Conservation (phyloP, 805 yeast species). For the Candida xiaguanensis region DNA sequence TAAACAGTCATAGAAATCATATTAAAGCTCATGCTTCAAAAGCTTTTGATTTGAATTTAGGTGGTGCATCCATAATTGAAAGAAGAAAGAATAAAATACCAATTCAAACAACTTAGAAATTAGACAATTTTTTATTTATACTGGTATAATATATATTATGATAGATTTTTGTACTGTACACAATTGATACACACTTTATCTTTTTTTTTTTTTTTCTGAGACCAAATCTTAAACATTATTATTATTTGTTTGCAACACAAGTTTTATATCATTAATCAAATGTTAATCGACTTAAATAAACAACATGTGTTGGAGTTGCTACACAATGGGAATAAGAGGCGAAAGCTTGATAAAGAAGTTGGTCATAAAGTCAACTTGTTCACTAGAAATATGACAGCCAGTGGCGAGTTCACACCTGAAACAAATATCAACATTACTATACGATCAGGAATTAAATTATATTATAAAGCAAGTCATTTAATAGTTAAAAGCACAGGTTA, state of each 20-base stretch:
- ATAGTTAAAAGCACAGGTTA: conserved; percentile 8
- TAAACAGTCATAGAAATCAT: conserved; percentile 3
- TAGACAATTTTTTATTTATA: neutral
- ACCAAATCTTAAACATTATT: neutral
- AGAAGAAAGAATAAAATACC: conserved; percentile 31
- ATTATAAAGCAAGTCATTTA: neutral
- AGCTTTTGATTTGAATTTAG: conserved; percentile 44
- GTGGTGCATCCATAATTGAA: conserved; percentile 52
- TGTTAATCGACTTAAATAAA: conserved; percentile 2
- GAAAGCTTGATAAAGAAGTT: neutral
- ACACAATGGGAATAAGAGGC: neutral
- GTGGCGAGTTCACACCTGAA: neutral
- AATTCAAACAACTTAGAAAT: conserved; percentile 8
- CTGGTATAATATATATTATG: too few relatives aligned
- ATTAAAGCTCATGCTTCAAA: conserved; percentile 12
- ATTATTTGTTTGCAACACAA: conserved; percentile 1
- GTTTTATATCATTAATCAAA: neutral
- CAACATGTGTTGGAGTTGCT: neutral
- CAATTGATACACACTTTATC: too few relatives aligned
- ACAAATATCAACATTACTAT: neutral
- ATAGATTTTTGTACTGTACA: neutral
- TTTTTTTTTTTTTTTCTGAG: neutral
- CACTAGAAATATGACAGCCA: neutral
- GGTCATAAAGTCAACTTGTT: neutral
- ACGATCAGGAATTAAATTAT: neutral